These are phyloP conservation scores for Microbotryum saponariae DNA, from an alignment of 1,284 basidiomycete genomes.

Conservation along the genomic window DNA sequence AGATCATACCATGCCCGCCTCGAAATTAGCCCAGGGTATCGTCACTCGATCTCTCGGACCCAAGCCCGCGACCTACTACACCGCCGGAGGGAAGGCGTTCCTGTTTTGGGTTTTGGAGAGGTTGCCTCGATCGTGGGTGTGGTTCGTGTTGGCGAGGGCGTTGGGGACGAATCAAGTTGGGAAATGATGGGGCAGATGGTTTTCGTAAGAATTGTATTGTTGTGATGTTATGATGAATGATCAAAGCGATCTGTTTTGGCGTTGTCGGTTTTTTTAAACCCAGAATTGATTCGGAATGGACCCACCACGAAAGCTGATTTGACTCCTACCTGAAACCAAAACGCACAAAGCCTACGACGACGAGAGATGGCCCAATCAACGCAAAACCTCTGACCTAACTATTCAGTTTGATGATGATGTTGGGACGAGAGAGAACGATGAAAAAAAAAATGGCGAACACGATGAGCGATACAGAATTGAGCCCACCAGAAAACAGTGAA, in stretches of 20 bases:
- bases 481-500: too few relatives aligned
- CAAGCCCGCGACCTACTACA: conserved; percentile 13
- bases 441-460: too few relatives aligned
- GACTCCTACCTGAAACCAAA: too few relatives aligned
- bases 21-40: conserved; percentile 12
- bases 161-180: conserved; percentile 17
- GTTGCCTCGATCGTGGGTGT: conserved; percentile 15
- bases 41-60: conserved; percentile 16
- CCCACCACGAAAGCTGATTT: too few relatives aligned
- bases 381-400: too few relatives aligned
- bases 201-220: background rate
- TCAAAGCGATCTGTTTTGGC: background rate
- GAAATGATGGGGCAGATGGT: background rate
- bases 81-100: conserved; percentile 20
- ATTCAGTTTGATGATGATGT: too few relatives aligned
- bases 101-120: conserved; percentile 26
- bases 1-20: conserved; percentile 18
- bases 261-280: background rate
- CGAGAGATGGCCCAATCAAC: too few relatives aligned
- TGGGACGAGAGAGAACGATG: too few relatives aligned
- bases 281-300: background rate
- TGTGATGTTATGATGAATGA: background rate
- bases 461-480: too few relatives aligned
- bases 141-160: conserved; percentile 6
- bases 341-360: too few relatives aligned